Base-by-base conservation (phyloP, 345 rosid genomes). In the Theobroma cacao region DNA sequence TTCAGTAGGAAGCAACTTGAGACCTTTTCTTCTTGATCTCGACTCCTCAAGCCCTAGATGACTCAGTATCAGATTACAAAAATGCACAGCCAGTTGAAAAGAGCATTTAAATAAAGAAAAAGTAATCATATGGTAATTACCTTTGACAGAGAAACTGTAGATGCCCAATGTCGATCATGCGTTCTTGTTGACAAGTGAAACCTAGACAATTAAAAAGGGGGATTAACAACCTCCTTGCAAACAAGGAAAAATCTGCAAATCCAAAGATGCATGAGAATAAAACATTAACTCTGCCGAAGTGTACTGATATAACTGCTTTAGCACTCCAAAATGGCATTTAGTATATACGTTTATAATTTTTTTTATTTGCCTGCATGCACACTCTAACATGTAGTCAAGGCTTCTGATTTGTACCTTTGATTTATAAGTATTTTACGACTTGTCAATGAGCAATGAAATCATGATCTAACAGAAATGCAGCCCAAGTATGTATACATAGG, bases 21-120 rank as follows among this genome's bases (percentile, higher is more conserved):
- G 72, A 96, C 81, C 55, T 84, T 84, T 68, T 96, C 98, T 87
- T 94, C 98, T 78, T 94, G 88, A 80, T 91, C 97, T 70, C 94
- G 86, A 75, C 75, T 89, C 72, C 98, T 84, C 84, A 89, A 52
- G 58, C 90, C 92, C 98, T 93, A 78, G 40, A 72, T 68, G 50
- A 73, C 73, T 66, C 14, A 40, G 12, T 47, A 62, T 72, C 67
- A 50, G 5, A 58, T 18, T 14, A 75, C n/a, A 67, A 15, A 63
- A 41, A 43, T 1, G 55, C 17, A 52, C 13, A 55, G 36, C 17
- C 24, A 77, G 20, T 55, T 43, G 12, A 17, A 2, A 52, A 28
- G 41, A 45, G 31, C n/a, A 24, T 33, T 72, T 31, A 65, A 36
- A 10, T 56, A 72, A 62, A 3, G 52, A 77, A 65, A 75, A 61